Evolutionary conservation across 1,284 basidiomycete genomes (phyloP), one percentile per base, ranked within the genome.

Genomic region (Phylloboletellus chloephorus): DNA sequence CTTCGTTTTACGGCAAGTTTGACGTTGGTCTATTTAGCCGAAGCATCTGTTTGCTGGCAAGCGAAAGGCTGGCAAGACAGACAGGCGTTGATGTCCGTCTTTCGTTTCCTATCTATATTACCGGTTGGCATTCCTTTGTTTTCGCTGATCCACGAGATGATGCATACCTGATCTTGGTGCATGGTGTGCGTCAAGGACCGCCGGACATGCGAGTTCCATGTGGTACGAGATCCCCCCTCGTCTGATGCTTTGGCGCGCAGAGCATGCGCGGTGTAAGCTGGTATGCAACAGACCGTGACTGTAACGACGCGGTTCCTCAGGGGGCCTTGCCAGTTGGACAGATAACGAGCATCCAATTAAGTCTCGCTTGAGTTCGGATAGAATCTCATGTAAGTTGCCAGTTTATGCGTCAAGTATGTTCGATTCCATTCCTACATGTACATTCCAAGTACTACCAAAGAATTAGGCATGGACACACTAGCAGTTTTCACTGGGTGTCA

Each of bases 21-120:
- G 36, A 49, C 13, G 15, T 37, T 44, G 42, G 41, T 43, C 34
- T 28, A 35, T 48, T n/a, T 52, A 88, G 84, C 85, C 86, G 39
- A 88, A 86, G 61, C 87, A 90, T 69, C 63, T 95, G 56, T 90
- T 87, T 63, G 68, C 90, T 43, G 92, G 92, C 30, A 94, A 95
- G 67, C 79, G 91, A 54, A 90, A 90, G 65, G 79, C 67, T 33
- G 90, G 90, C 54, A 94, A 90, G 72, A 92, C 88, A 30, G 71
- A 82, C 59, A 78, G 88, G 58, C 76, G 90, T 65, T 94, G 43
- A 54, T 50, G 24, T 3, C 11, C 2, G 35, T 37, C 17, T 32
- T 31, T 32, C 31, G 4, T 15, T 20, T 30, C 10, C 1, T 32
- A 8, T 41, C 22, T 30, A 16, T 37, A 31, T 31, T 38, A n/a